Evolutionary conservation across 75 land plant genomes (phyloP).

Genomic region (Cupressus sempervirens): DNA sequence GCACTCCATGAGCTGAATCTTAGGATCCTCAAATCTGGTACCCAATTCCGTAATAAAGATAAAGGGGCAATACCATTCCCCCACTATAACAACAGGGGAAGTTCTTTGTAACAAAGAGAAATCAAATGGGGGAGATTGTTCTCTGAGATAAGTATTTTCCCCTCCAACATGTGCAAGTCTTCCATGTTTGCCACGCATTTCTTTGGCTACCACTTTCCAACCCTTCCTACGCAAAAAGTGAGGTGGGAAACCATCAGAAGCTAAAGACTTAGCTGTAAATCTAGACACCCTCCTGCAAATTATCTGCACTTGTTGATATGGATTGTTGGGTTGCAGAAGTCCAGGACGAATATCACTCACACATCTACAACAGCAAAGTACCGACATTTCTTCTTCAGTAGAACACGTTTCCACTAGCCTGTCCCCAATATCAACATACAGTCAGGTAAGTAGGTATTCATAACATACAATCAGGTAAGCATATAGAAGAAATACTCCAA

Average conservation of each 20-base stretch:
- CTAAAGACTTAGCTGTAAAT: conserved; percentile 12
- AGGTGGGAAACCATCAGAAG: no score
- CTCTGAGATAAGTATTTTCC: neutral
- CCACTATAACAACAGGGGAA: no score
- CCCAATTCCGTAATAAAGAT: no score
- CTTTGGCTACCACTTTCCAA: no score
- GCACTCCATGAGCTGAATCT: no score
- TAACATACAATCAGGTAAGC: neutral
- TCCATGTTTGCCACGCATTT: no score
- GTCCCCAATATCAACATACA: neutral
- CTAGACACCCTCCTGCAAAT: neutral
- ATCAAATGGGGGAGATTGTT: neutral
- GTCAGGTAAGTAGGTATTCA: no score
- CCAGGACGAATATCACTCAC: conserved; percentile 20
- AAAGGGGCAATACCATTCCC: neutral
- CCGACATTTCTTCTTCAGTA: conserved; percentile 1
- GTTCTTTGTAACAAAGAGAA: neutral
- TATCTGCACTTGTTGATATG: conserved; percentile 35
- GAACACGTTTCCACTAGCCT: conserved; percentile 31
- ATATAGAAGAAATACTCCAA: no score
- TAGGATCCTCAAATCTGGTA: no score
- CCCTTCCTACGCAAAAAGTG: no score
- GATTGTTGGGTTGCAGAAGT: conserved; percentile 19
- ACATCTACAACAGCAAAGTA: conserved; percentile 26
- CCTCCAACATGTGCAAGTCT: no score